Evolutionary conservation across 1,284 basidiomycete genomes (phyloP).

Genomic region (Pyrrhoderma noxium): DNA sequence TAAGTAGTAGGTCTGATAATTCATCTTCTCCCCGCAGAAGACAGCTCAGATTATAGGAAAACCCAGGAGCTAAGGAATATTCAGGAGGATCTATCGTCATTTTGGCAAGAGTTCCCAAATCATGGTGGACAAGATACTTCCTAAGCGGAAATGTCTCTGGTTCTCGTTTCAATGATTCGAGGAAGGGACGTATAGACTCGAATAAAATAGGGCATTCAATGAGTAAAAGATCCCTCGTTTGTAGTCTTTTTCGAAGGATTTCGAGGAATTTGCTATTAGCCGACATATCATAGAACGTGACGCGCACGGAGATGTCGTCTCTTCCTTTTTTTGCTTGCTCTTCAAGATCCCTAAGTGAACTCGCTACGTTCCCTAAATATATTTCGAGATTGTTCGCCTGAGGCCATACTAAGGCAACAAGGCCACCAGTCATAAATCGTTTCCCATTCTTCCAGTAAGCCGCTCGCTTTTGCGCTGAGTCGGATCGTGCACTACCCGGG

Average conservation of each 20-base stretch:
- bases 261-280: constrained; percentile 40
- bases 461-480: constrained; percentile 27
- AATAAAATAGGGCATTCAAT: constrained; percentile 57
- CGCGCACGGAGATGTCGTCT: constrained; percentile 32
- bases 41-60: constrained; percentile 40
- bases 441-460: constrained; percentile 51
- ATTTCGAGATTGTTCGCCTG: constrained; percentile 27
- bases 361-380: constrained; percentile 43
- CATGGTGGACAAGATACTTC: constrained; percentile 40
- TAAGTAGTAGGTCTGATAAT: constrained; percentile 27
- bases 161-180: constrained; percentile 43
- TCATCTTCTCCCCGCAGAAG: constrained; percentile 28
- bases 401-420: constrained; percentile 48
- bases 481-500: constrained; percentile 43
- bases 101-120: constrained; percentile 26
- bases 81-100: constrained; percentile 38
- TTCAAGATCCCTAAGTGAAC: constrained; percentile 32
- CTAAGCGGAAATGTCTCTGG: constrained; percentile 48
- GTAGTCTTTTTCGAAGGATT: not conserved
- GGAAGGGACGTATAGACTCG: constrained; percentile 54
- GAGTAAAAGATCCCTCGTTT: constrained; percentile 35
- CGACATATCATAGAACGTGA: constrained; percentile 46
- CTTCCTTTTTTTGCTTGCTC: constrained; percentile 29
- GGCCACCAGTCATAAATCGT: constrained; percentile 46
- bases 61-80: constrained; percentile 42